Evolutionary conservation across 805 yeast genomes (phyloP).

Genomic region (Barnettozyma siamensis): DNA sequence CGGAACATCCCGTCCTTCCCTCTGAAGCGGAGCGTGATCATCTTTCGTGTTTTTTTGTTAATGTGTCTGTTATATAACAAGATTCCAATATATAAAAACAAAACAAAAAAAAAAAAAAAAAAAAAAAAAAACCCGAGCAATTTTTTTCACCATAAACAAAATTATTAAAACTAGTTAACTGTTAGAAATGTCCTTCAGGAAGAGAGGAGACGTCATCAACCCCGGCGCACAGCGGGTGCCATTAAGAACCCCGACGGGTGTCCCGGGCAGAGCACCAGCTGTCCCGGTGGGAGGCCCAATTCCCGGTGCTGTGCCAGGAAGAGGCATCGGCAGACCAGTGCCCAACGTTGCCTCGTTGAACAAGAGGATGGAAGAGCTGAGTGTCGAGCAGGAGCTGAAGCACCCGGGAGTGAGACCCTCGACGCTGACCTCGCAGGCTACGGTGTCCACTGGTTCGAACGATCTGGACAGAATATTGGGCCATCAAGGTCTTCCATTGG

Average conservation of each 20-base stretch:
- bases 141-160: too few relatives aligned
- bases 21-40: slow-evolving; percentile 55
- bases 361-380: slow-evolving; percentile 8
- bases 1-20: slow-evolving; percentile 81
- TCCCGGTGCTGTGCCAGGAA: slow-evolving; percentile 5
- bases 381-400: slow-evolving; percentile 15
- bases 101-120: too few relatives aligned
- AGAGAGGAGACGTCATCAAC: slow-evolving; percentile 44
- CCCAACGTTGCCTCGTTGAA: slow-evolving; percentile 1
- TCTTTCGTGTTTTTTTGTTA: not conserved
- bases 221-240: slow-evolving; percentile 14
- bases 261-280: slow-evolving; percentile 17
- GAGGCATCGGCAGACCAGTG: slow-evolving; percentile 6
- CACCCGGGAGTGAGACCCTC: slow-evolving; percentile 71
- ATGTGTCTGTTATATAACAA: too few relatives aligned
- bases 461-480: slow-evolving; percentile 70
- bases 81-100: too few relatives aligned
- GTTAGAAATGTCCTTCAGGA: slow-evolving; percentile 61
- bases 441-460: slow-evolving; percentile 73
- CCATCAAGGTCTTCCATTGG: slow-evolving; percentile 85
- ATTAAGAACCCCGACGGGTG: slow-evolving; percentile 5
- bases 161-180: too few relatives aligned
- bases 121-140: too few relatives aligned
- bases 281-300: slow-evolving; percentile 8
- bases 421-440: slow-evolving; percentile 58